Evolutionary conservation across 2,329 filamentous ascomycete species (phyloP), one percentile per base, ranked within the genome.

Genomic region (Penicillium sp.): DNA sequence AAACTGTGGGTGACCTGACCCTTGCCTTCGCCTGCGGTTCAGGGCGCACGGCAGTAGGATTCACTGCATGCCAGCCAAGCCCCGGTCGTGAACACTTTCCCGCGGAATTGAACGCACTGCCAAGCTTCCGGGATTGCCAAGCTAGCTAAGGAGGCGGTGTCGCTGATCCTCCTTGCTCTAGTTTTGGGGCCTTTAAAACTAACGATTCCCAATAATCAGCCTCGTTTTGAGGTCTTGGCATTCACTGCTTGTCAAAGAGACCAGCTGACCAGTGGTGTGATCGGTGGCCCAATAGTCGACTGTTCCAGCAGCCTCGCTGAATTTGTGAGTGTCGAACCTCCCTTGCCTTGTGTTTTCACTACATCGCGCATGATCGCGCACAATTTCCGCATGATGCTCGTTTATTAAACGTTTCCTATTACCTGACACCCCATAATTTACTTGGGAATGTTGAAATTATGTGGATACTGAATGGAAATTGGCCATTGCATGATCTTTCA

Each of bases 371-470:
- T 47, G 1, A n/a, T 24, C 13, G n/a, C 7, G 8, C 13, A 32
- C 24, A 3, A 10, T 38, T 53, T 53, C 45, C 40, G 16, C 49
- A 22, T 53, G 50, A 53, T 53, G 50, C 48, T 43, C 45, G 45
- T 53, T n/a, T 44, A 43, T 52, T 32, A 44, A 53, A 40, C 50
- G 50, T 49, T 53, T 49, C 50, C 50, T 53, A 53, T 49, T 53
- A 53, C 32, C 45, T 53, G 50, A 53, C 50, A 53, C 22, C 45
- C 45, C 50, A 31, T 42, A 24, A 13, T n/a, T 44, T 47, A 40
- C 9, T 39, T 53, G 45, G 50, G 45, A 40, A 48, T 49, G 45
- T 53, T 53, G 50, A 53, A 14, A 53, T 13, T 53, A 24, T 49
- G 50, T 53, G 50, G 45, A 49, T 53, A 38, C 50, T 53, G 50